Percentiles rank a stretch among this genome's conserved stretches.
phyloP scores from a whole-genome alignment of 768 basidiomycete genomes.

The Holtermanniella nyarrowii region DNA sequence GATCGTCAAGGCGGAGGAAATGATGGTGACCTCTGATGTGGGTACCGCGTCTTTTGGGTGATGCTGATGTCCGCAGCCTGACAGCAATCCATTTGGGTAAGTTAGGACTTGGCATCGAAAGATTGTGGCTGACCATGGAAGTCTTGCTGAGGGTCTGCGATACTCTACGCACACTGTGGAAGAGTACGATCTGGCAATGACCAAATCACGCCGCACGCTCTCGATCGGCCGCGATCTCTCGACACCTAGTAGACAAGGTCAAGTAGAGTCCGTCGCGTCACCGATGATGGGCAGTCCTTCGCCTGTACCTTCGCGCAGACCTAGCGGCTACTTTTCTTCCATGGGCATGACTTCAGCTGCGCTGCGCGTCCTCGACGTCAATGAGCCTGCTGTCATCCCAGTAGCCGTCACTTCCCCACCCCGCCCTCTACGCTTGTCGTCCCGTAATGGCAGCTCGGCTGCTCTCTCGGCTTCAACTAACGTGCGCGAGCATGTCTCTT shows the following conservation, averaged over 20 bases:
- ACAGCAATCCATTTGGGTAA: constrained; percentile 28
- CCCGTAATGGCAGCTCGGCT: neutral
- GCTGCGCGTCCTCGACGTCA: neutral
- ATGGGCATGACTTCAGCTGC: neutral
- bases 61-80: constrained; percentile 2
- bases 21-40: constrained; percentile 26
- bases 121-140: neutral
- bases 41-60: neutral
- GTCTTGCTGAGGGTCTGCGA: constrained; percentile 35
- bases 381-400: neutral
- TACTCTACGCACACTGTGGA: constrained; percentile 36
- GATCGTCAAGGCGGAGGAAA: constrained; percentile 34
- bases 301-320: neutral
- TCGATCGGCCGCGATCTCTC: constrained; percentile 9
- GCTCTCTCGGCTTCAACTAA: neutral
- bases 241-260: neutral
- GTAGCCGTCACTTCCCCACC: neutral
- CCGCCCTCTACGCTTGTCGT: neutral
- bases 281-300: neutral
- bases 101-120: neutral
- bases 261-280: constrained; percentile 4
- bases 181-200: constrained; percentile 20
- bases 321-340: constrained; percentile 8
- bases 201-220: constrained; percentile 7
- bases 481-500: neutral